phyloP scores from a whole-genome alignment of 148 eudicot genomes.

The Rhododendron williamsianum region DNA sequence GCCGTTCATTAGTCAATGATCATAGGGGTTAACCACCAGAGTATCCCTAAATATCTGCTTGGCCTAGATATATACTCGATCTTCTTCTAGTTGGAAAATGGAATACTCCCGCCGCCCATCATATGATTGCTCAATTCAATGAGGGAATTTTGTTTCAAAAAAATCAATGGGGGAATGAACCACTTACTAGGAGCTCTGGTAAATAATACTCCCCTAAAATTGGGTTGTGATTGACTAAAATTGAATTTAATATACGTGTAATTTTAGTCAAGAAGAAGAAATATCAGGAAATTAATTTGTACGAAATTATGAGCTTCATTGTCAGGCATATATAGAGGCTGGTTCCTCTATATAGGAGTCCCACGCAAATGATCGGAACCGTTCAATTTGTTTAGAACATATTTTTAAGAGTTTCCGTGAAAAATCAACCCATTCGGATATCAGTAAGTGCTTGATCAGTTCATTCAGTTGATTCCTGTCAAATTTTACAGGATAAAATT shows the following conservation, averaged over 20 bases:
- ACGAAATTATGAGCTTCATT: not conserved
- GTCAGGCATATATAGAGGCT: not conserved
- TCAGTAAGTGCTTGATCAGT: no score
- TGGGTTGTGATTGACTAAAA: not conserved
- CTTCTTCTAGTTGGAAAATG: not conserved
- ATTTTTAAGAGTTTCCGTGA: no score
- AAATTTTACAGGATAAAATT: no score
- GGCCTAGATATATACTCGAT: not conserved
- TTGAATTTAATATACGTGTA: not conserved
- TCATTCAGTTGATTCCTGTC: no score
- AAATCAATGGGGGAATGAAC: not conserved
- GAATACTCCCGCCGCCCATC: constrained; percentile 7
- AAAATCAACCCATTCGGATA: no score
- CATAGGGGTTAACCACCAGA: constrained; percentile 1
- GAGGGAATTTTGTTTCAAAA: not conserved
- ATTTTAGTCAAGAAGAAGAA: not conserved
- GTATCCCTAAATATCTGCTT: constrained; percentile 45
- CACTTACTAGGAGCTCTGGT: not conserved
- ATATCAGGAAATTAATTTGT: not conserved
- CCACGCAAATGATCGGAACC: no score
- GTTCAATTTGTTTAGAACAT: no score
- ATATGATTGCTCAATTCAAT: not conserved
- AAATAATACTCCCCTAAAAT: not conserved
- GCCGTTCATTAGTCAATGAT: not conserved
- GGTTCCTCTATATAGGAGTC: no score